Base-by-base conservation (phyloP, 768 basidiomycete species). In the Russula ochroleuca region DNA sequence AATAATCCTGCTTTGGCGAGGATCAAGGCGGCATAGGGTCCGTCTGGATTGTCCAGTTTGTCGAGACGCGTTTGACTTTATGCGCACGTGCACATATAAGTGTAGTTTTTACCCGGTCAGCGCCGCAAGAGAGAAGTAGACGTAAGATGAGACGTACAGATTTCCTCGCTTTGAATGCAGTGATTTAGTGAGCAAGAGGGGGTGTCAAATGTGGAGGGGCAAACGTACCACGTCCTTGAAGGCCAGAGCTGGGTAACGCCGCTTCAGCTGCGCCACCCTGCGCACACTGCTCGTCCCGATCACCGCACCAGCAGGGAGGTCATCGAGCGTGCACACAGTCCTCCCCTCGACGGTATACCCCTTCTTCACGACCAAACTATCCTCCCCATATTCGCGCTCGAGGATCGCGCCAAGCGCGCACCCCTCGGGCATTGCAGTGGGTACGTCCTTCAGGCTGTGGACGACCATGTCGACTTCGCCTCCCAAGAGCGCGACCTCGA, bases 271-370 rank as follows among this genome's bases (percentile, higher is more conserved):
- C 8, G 97, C 96, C 33, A 96, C 87, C 63, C 97, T 78, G 56
- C 97, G 81, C 37, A 99, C 92, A 74, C 92, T 94, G 69, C 92
- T 92, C 49, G 97, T 98, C 15, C 97, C 97, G n/a, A 99, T 85
- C 10, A 95, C 88, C 69, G 87, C 89, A 11, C 94, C 94, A 14
- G 82, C 81, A 1, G 96, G 94, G 47, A 98, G 72, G 37, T 98
- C 95, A 37, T 86, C 87, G 53, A 99, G 75, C 1, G 72, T 80
- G 72, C 81, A 89, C 81, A 88, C 95, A 25, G 43, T 17, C 59
- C 55, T 54, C 9, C 68, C 66, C 19, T 48, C 60, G 23, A 61
- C 40, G 6, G 71, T 67, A 66, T 79, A 73, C 5, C 89, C 94
- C 57, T 81, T 76, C 77, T 89, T 93, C 59, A 96, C 86, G 40